phyloP scores from a whole-genome alignment of 768 basidiomycete genomes.

The Podaxis mareebaensis region DNA sequence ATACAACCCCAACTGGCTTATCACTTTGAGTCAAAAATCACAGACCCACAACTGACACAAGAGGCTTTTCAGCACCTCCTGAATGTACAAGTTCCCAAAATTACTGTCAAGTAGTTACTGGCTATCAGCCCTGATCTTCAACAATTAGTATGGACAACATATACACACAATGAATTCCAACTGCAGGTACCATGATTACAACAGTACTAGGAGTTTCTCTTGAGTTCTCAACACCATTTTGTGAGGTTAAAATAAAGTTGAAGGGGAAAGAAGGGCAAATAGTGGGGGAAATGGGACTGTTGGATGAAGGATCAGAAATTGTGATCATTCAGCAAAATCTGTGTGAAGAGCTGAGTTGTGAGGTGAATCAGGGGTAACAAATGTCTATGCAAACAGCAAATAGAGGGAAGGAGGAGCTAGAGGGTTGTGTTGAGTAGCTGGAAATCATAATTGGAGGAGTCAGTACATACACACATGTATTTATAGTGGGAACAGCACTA shows the following conservation, averaged over 20 bases:
- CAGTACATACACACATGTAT: too few relatives aligned
- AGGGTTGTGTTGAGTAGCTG: constrained; percentile 20
- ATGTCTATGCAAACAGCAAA: constrained; percentile 28
- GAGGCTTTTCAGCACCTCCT: constrained; percentile 5
- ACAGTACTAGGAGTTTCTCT: constrained; percentile 3
- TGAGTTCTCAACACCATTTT: constrained; percentile 1
- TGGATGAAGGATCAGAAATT: constrained; percentile 26
- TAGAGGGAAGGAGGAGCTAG: constrained; percentile 15
- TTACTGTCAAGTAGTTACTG: constrained; percentile 18
- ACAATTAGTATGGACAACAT: constrained; percentile 9
- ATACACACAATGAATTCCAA: constrained; percentile 2
- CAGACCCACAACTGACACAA: constrained; percentile 2
- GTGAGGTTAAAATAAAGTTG: neutral
- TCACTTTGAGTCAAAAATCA: constrained; percentile 17
- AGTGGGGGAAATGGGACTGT: constrained; percentile 3
- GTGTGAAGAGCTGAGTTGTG: constrained; percentile 13
- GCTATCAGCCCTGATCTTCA: constrained; percentile 20
- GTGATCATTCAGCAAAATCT: constrained; percentile 24
- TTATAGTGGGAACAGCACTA: too few relatives aligned
- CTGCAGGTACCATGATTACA: neutral
- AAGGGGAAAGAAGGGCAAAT: neutral
- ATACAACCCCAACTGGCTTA: constrained; percentile 12
- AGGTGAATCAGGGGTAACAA: constrained; percentile 15
- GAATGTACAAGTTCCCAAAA: constrained; percentile 6
- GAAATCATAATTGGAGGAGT: neutral